These are phyloP conservation scores for Helenozyma rhizophorensis DNA, from an alignment of 805 yeast genomes.

Conservation along the genomic window DNA sequence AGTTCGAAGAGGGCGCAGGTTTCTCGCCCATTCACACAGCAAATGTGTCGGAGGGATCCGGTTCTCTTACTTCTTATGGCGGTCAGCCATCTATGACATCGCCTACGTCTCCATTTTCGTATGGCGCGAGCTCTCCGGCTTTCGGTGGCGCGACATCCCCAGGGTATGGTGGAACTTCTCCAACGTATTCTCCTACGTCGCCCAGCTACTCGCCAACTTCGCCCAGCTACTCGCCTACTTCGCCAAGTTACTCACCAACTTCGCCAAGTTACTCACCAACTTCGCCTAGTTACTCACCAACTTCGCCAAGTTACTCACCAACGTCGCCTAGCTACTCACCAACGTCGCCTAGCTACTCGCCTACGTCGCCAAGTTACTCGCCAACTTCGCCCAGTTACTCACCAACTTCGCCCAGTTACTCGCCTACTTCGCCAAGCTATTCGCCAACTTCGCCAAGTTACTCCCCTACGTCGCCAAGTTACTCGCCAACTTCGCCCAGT, in stretches of 20 bases:
- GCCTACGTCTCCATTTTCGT: constrained; percentile 58
- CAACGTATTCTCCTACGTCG: constrained; percentile 18
- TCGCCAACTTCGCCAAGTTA: constrained; percentile 46
- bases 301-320: constrained; percentile 69
- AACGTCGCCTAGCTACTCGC: constrained; percentile 67
- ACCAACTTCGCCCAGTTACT: constrained; percentile 60
- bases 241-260: constrained; percentile 74
- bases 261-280: constrained; percentile 62
- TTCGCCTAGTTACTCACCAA: constrained; percentile 58
- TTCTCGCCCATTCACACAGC: constrained; percentile 96
- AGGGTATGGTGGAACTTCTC: constrained; percentile 34
- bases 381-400: constrained; percentile 75
- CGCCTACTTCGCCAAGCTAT: constrained; percentile 72
- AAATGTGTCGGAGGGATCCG: constrained; percentile 65
- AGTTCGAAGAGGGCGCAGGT: constrained; percentile 67
- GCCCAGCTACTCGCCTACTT: constrained; percentile 74
- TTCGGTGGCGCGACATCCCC: constrained; percentile 50
- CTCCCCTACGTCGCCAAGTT: constrained; percentile 19
- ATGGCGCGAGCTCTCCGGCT: constrained; percentile 44
- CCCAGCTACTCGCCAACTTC: constrained; percentile 58
- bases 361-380: constrained; percentile 76
- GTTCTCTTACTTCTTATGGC: constrained; percentile 87
- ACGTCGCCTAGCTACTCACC: constrained; percentile 80
- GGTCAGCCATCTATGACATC: constrained; percentile 52
- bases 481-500: constrained; percentile 24